phyloP scores from a whole-genome alignment of 164 flowering plant species.

The Nymphaea thermarum region DNA sequence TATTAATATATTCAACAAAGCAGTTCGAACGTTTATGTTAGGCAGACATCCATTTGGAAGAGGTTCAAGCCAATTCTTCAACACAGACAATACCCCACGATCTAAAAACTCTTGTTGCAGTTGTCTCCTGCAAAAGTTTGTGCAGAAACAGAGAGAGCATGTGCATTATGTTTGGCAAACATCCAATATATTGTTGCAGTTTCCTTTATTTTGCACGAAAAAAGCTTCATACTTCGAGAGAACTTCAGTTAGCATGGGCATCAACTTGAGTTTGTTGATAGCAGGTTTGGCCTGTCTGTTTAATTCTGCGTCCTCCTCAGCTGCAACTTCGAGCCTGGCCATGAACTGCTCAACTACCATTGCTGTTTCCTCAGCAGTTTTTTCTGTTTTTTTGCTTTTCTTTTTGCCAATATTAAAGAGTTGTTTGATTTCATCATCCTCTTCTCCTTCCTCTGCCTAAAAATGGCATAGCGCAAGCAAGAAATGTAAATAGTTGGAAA shows the following conservation, averaged over 20 bases:
- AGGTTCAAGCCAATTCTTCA: slow-evolving; percentile 94
- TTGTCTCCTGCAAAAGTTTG: slow-evolving; percentile 50
- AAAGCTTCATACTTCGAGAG: slow-evolving; percentile 53
- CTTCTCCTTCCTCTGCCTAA: slow-evolving; percentile 83
- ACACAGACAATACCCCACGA: slow-evolving; percentile 71
- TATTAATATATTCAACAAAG: slow-evolving; percentile 64
- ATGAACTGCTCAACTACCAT: slow-evolving; percentile 76
- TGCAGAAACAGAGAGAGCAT: background rate
- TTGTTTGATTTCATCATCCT: slow-evolving; percentile 67
- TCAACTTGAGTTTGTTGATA: slow-evolving; percentile 76
- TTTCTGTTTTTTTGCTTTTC: slow-evolving; percentile 87
- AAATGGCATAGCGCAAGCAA: background rate
- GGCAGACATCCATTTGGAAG: slow-evolving; percentile 98
- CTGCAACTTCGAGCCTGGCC: slow-evolving; percentile 94
- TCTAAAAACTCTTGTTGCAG: slow-evolving; percentile 89
- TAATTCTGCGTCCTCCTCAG: slow-evolving; percentile 88
- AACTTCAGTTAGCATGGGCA: slow-evolving; percentile 83
- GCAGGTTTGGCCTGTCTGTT: slow-evolving; percentile 86
- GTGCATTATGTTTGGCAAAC: background rate
- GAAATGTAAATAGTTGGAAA: no score
- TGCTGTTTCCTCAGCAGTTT: slow-evolving; percentile 80
- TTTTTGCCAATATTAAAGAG: slow-evolving; percentile 62
- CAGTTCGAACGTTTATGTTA: slow-evolving; percentile 75
- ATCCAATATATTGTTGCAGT: background rate
- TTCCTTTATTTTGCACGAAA: background rate